Conservation (phyloP, 257 asterid genomes). For the Nicotiana paniculata region DNA sequence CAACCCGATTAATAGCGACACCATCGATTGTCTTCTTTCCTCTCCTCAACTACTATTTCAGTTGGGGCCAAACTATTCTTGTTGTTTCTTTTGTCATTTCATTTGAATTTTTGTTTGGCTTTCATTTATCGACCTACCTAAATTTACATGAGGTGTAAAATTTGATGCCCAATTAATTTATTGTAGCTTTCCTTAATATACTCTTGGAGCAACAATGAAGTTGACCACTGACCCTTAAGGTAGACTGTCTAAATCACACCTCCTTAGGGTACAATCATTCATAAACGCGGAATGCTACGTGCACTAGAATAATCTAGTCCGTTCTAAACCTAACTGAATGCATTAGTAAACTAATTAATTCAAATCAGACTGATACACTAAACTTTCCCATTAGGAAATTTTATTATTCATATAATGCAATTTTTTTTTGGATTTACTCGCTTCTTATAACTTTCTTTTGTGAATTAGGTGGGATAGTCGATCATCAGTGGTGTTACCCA, state of each 20-base stretch:
- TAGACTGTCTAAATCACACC: too few relatives aligned
- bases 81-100: neutral
- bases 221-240: too few relatives aligned
- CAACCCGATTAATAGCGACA: slow-evolving; percentile 30
- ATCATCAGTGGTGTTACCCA: slow-evolving; percentile 60
- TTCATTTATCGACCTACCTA: neutral
- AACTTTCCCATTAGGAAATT: neutral
- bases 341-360: neutral
- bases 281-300: too few relatives aligned
- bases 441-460: neutral
- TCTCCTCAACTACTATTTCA: neutral
- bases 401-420: too few relatives aligned
- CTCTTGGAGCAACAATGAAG: too few relatives aligned
- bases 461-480: slow-evolving; percentile 72
- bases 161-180: neutral
- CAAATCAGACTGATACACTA: neutral
- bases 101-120: neutral
- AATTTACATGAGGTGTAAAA: neutral
- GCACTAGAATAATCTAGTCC: neutral
- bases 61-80: neutral
- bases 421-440: neutral
- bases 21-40: slow-evolving; percentile 15
- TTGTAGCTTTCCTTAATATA: neutral
- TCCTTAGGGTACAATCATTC: too few relatives aligned
- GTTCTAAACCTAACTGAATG: neutral